These are phyloP conservation scores for Malus sylvestris DNA, from an alignment of 306 rosid species.

Conservation along the genomic window DNA sequence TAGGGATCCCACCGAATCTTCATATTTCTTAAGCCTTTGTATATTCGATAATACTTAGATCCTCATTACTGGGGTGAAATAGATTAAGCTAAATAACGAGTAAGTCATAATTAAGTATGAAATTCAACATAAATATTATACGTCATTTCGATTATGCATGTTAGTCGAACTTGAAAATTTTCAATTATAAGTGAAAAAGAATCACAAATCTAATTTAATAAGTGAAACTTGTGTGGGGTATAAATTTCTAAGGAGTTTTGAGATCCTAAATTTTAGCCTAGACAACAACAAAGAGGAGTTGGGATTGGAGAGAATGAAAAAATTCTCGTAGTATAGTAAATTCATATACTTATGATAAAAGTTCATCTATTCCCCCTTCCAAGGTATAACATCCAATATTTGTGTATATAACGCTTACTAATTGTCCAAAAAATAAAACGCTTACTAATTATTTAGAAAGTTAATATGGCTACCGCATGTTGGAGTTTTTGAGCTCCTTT, in stretches of 20 bases:
- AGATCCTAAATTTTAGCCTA: not conserved
- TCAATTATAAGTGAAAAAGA: not conserved
- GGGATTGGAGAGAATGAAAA: not conserved
- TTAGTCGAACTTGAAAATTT: too few species aligned
- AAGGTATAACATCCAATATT: too few species aligned
- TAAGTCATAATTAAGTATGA: not conserved
- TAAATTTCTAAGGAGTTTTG: not conserved
- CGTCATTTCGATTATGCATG: too few species aligned
- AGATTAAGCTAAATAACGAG: not conserved
- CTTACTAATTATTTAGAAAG: too few species aligned
- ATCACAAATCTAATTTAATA: not conserved
- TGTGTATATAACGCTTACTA: too few species aligned
- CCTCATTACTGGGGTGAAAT: not conserved
- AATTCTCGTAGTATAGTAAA: too few species aligned
- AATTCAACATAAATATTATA: not conserved
- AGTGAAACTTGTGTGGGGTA: not conserved
- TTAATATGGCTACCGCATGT: too few species aligned
- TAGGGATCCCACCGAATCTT: constrained; percentile 65
- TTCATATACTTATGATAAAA: too few species aligned
- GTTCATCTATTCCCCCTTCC: too few species aligned
- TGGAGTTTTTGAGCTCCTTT: too few species aligned
- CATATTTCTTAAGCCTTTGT: constrained; percentile 7
- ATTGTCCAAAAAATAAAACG: too few species aligned
- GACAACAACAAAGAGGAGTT: not conserved
- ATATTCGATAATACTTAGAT: not conserved